phyloP scores from a whole-genome alignment of 768 basidiomycete species.

The Rhodotorula kratochvilovae region DNA sequence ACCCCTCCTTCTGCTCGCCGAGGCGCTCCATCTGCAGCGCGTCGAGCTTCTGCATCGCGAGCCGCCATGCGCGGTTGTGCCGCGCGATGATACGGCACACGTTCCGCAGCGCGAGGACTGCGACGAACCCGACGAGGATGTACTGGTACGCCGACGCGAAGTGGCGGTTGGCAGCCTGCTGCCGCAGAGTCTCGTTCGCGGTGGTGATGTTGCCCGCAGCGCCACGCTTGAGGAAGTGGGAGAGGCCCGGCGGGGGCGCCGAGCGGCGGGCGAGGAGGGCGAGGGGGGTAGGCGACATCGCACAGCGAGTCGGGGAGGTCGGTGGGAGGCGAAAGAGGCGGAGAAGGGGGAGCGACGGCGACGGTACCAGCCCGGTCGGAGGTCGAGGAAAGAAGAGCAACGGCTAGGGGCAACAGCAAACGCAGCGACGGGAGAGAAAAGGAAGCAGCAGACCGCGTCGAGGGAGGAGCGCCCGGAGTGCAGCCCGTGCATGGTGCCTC shows the following conservation, averaged over 20 bases:
- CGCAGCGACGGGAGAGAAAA: not conserved
- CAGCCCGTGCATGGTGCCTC: not conserved
- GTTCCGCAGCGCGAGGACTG: conserved; percentile 14
- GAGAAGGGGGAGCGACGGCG: not conserved
- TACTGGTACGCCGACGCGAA: conserved; percentile 27
- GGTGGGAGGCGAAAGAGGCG: not conserved
- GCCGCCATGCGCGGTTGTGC: conserved; percentile 22
- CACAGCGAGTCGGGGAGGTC: not conserved
- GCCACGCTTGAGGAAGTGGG: conserved; percentile 9
- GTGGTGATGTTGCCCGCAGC: not conserved
- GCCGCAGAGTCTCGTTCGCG: conserved; percentile 13
- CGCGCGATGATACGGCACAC: conserved; percentile 4
- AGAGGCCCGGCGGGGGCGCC: not conserved
- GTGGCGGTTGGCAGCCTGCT: conserved; percentile 14
- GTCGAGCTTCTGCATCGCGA: conserved; percentile 22
- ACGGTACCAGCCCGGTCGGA: not conserved
- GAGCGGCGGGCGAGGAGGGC: not conserved
- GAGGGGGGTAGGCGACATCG: not conserved
- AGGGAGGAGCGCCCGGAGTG: no score
- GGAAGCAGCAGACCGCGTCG: no score
- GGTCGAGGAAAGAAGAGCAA: not conserved
- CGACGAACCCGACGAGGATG: conserved; percentile 25
- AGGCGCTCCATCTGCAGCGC: conserved; percentile 19
- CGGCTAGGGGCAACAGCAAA: not conserved
- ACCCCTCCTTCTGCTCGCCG: conserved; percentile 3